Conservation (phyloP, 257 asterid genomes). For the Lantana camara region DNA sequence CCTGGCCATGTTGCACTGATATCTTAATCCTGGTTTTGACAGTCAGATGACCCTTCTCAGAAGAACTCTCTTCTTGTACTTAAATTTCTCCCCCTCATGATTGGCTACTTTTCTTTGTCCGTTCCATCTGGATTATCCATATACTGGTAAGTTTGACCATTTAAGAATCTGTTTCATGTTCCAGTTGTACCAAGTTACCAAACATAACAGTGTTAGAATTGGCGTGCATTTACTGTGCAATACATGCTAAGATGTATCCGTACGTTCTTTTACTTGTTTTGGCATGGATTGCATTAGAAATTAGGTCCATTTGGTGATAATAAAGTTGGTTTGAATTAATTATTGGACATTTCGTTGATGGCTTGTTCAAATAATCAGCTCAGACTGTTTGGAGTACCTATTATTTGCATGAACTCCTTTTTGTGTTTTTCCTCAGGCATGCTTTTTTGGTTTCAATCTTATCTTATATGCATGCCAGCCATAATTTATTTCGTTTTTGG, state of each 20-base stretch:
- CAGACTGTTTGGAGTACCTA: background rate
- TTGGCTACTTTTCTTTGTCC: slow-evolving; percentile 97
- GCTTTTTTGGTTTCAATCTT: background rate
- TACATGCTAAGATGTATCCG: slow-evolving; percentile 18
- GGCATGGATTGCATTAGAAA: background rate
- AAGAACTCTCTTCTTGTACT: slow-evolving; percentile 92
- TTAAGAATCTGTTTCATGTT: slow-evolving; percentile 18
- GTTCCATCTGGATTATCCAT: slow-evolving; percentile 98
- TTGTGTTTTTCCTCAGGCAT: background rate
- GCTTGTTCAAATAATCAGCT: background rate
- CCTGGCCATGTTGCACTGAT: slow-evolving; percentile 37
- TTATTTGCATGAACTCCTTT: background rate
- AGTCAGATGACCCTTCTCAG: slow-evolving; percentile 98
- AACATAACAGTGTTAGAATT: slow-evolving; percentile 7
- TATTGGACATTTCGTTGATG: background rate
- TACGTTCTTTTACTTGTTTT: background rate
- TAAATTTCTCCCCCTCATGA: slow-evolving; percentile 98
- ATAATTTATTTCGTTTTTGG: background rate
- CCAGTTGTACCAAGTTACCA: slow-evolving; percentile 8
- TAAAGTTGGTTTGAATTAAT: background rate
- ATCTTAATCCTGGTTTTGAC: slow-evolving; percentile 40
- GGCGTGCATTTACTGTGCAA: slow-evolving; percentile 11
- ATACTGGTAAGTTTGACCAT: slow-evolving; percentile 68
- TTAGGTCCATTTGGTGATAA: background rate
- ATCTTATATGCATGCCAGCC: background rate